These are phyloP conservation scores for Yarrowia sp. DNA, from an alignment of 805 yeast species.

Conservation along the genomic window DNA sequence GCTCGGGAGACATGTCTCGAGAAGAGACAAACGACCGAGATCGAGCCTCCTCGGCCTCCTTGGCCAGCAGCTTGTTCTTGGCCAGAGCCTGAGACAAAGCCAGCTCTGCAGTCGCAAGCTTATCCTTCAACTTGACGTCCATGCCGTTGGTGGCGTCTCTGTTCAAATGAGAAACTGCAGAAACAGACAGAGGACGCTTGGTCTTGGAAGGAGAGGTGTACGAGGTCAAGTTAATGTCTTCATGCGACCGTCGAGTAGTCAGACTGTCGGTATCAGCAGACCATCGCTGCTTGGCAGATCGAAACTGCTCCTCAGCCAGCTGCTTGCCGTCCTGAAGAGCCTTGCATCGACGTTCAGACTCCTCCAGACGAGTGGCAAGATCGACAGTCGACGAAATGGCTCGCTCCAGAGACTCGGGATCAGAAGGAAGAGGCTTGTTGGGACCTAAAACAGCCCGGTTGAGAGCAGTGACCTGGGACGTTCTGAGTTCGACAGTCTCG, in stretches of 20 bases:
- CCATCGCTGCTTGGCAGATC: slow-evolving; percentile 34
- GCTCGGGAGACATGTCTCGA: slow-evolving; percentile 2
- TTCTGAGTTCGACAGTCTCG: slow-evolving; percentile 29
- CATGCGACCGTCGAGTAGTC: not conserved
- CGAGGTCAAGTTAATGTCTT: not conserved
- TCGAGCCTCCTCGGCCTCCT: slow-evolving; percentile 3
- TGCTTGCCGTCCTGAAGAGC: slow-evolving; percentile 31
- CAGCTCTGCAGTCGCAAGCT: not conserved
- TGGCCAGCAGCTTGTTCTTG: slow-evolving; percentile 3
- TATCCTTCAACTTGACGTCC: slow-evolving; percentile 10
- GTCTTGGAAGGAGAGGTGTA: not conserved
- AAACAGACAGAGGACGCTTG: slow-evolving; percentile 8
- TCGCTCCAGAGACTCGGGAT: slow-evolving; percentile 27
- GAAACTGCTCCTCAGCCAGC: slow-evolving; percentile 32
- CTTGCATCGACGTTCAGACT: slow-evolving; percentile 35
- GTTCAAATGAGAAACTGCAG: slow-evolving; percentile 16
- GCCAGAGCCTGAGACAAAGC: not conserved
- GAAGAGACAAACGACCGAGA: not conserved
- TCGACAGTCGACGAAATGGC: slow-evolving; percentile 46
- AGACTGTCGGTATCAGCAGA: slow-evolving; percentile 26
- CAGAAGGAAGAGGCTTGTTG: slow-evolving; percentile 1
- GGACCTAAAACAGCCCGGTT: slow-evolving; percentile 29
- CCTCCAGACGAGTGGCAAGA: slow-evolving; percentile 34
- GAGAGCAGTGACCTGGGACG: slow-evolving; percentile 29
- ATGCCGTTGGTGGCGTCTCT: not conserved